Percentiles rank a stretch among this genome's conserved stretches.
phyloP scores from a whole-genome alignment of 106 monocot genomes.

The Allium cepa region DNA sequence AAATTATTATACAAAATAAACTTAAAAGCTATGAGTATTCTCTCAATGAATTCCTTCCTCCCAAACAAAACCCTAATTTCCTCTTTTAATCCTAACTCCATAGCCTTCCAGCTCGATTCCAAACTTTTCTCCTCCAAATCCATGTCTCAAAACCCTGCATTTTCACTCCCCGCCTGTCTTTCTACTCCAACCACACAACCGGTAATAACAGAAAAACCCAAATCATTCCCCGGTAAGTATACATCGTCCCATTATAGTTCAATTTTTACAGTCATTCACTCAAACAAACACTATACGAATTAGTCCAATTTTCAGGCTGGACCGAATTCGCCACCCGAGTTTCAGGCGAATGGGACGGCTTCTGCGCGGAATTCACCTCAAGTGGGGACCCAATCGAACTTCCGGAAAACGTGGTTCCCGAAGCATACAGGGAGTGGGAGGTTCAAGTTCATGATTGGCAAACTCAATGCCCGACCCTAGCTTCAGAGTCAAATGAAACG shows the following conservation, averaged over 20 bases:
- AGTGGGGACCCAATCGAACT: conserved; percentile 67
- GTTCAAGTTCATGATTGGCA: conserved; percentile 95
- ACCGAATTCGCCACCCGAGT: conserved; percentile 59
- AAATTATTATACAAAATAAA: too few relatives aligned
- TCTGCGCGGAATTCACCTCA: conserved; percentile 69
- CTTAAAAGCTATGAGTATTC: too few relatives aligned
- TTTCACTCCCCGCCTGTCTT: neutral
- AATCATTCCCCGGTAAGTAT: neutral
- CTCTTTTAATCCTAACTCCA: neutral
- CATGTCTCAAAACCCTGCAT: neutral
- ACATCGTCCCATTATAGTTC: neutral
- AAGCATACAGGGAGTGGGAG: conserved; percentile 82
- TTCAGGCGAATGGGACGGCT: conserved; percentile 97
- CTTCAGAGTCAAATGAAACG: conserved; percentile 19
- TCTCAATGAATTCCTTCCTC: neutral
- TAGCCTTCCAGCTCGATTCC: neutral
- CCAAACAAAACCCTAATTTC: neutral
- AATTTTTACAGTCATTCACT: neutral
- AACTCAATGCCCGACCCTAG: conserved; percentile 92
- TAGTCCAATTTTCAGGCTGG: conserved; percentile 34
- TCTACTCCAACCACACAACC: conserved; percentile 4
- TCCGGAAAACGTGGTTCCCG: conserved; percentile 81
- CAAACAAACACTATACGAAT: too few relatives aligned
- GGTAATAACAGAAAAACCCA: neutral
- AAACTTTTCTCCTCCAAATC: conserved; percentile 1